Conservation (phyloP, 1,284 basidiomycete species). For the Chiua sp. region DNA sequence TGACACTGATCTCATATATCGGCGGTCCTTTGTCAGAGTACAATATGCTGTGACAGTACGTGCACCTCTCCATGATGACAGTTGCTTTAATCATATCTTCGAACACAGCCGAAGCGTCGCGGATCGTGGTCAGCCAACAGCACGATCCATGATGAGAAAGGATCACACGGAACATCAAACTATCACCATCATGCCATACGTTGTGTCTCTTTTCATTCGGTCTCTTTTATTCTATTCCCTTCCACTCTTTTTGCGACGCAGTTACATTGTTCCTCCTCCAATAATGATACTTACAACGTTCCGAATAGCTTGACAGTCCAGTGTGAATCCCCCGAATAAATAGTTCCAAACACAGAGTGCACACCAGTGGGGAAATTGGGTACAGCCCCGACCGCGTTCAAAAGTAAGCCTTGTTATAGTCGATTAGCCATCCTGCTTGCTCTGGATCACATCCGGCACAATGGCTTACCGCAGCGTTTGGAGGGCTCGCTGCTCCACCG, state of each 20-base stretch:
- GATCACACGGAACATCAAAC: constrained; percentile 28
- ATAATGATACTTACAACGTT: constrained; percentile 19
- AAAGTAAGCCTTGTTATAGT: constrained; percentile 31
- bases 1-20: no score
- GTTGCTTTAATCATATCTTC: background rate
- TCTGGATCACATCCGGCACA: background rate
- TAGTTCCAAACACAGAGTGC: background rate
- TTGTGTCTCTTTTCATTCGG: background rate
- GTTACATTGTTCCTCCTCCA: constrained; percentile 25
- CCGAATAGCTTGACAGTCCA: background rate
- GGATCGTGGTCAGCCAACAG: no score
- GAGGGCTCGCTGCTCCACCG: no score
- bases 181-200: constrained; percentile 36
- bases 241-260: constrained; percentile 27
- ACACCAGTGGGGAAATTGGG: background rate
- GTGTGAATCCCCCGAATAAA: background rate
- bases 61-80: no score
- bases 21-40: no score
- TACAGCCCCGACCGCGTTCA: constrained; percentile 14
- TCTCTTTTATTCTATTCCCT: no score
- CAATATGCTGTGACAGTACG: no score
- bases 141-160: constrained; percentile 20
- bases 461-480: constrained; percentile 64
- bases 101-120: no score
- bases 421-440: constrained; percentile 2